Evolutionary conservation across 306 rosid species (phyloP).

Genomic region (Neltuma alba): DNA sequence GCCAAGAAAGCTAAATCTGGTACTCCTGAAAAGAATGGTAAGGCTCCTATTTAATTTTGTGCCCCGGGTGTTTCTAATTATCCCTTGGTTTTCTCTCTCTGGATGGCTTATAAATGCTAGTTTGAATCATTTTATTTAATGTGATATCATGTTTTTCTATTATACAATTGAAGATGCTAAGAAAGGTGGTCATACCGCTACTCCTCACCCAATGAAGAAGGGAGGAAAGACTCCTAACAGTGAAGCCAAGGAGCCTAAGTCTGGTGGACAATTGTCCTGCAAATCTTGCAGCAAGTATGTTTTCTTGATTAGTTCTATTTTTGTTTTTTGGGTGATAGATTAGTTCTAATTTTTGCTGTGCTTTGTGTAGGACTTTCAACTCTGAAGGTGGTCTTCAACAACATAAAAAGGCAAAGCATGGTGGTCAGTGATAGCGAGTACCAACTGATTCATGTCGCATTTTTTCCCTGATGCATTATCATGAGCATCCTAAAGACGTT

Average conservation of each 20-base stretch:
- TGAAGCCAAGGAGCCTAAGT: slow-evolving; percentile 50
- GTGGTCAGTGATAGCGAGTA: slow-evolving; percentile 22
- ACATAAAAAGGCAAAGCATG: slow-evolving; percentile 82
- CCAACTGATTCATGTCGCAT: slow-evolving; percentile 13
- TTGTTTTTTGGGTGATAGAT: too few relatives aligned
- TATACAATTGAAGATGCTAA: slow-evolving; percentile 51
- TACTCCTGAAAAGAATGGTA: slow-evolving; percentile 80
- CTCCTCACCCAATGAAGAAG: slow-evolving; percentile 87
- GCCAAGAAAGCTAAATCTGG: slow-evolving; percentile 68
- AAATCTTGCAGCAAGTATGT: slow-evolving; percentile 71
- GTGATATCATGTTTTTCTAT: not conserved
- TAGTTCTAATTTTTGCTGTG: not conserved
- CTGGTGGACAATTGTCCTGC: slow-evolving; percentile 65
- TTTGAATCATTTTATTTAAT: not conserved
- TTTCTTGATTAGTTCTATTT: not conserved
- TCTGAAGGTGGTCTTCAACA: slow-evolving; percentile 70
- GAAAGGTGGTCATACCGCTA: slow-evolving; percentile 65
- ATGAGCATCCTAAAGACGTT: slow-evolving; percentile 23
- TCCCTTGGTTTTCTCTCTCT: not conserved
- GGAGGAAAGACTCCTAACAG: slow-evolving; percentile 57
- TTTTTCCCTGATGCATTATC: slow-evolving; percentile 3
- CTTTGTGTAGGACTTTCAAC: slow-evolving; percentile 51
- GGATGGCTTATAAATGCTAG: not conserved
- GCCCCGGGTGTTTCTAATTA: not conserved
- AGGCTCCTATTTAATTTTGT: slow-evolving; percentile 1